Percentiles rank a stretch among this genome's conserved stretches.
Evolutionary conservation across 192 early-diverging fungal species (phyloP).

Genomic region (Helicostylum pulchrum): DNA sequence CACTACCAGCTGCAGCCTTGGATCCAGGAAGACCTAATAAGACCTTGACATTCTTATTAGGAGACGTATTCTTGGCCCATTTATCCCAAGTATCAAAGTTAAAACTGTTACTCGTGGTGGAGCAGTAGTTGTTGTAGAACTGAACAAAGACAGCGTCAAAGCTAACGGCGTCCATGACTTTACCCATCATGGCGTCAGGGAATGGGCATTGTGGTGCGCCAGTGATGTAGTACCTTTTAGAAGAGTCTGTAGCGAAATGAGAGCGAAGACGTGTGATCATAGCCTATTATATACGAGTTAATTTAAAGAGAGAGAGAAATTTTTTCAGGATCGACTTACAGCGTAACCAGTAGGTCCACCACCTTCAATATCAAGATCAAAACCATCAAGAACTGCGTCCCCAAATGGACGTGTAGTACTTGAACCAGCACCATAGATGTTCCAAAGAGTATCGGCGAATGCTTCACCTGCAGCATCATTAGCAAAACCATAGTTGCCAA

Average conservation of each 20-base stretch:
- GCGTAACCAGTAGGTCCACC: slow-evolving; percentile 54
- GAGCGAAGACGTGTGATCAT: slow-evolving; percentile 57
- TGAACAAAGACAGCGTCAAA: slow-evolving; percentile 72
- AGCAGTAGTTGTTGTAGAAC: slow-evolving; percentile 83
- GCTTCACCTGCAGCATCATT: slow-evolving; percentile 51
- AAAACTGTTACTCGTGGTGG: slow-evolving; percentile 49
- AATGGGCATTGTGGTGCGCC: slow-evolving; percentile 75
- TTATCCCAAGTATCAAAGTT: slow-evolving; percentile 73
- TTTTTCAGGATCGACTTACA: neutral
- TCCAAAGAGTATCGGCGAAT: slow-evolving; percentile 72
- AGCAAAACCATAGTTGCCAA: slow-evolving; percentile 59
- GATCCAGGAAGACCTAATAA: slow-evolving; percentile 66
- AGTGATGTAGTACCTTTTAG: slow-evolving; percentile 55
- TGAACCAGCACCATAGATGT: slow-evolving; percentile 68
- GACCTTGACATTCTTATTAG: slow-evolving; percentile 64
- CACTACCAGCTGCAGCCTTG: slow-evolving; percentile 52
- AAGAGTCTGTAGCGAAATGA: slow-evolving; percentile 45
- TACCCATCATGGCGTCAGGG: slow-evolving; percentile 67
- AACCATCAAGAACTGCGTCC: slow-evolving; percentile 50
- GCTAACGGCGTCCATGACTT: slow-evolving; percentile 53
- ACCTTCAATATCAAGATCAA: slow-evolving; percentile 67
- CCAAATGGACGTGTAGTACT: slow-evolving; percentile 65
- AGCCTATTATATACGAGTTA: slow-evolving; percentile 13
- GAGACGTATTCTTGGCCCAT: slow-evolving; percentile 57
- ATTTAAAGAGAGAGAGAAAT: neutral